Percentiles rank a stretch among this genome's conserved stretches.
phyloP scores from a whole-genome alignment of 192 early-diverging fungal genomes.

The Glomus cerebriforme region DNA sequence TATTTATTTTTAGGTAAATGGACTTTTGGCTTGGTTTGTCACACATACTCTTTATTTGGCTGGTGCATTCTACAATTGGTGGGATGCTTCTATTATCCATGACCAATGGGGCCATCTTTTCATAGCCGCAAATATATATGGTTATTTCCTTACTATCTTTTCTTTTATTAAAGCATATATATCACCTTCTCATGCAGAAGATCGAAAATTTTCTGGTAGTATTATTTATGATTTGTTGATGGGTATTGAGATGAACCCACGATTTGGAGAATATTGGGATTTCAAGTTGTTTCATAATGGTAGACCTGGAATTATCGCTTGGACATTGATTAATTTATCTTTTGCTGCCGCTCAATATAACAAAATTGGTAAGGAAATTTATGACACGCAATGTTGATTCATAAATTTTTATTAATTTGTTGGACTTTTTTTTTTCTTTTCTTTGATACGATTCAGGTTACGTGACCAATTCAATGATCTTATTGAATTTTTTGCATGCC shows the following conservation, averaged over 20 bases:
- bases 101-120: conserved; percentile 77
- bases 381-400: too few species aligned
- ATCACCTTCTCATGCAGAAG: conserved; percentile 71
- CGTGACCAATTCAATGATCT: conserved; percentile 81
- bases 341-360: conserved; percentile 79
- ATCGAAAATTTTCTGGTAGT: conserved; percentile 78
- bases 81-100: conserved; percentile 66
- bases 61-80: conserved; percentile 63
- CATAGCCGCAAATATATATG: conserved; percentile 73
- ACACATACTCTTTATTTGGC: conserved; percentile 67
- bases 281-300: conserved; percentile 87
- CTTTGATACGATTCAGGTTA: conserved; percentile 27
- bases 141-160: conserved; percentile 76
- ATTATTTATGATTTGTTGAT: conserved; percentile 75
- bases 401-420: conserved; percentile 28
- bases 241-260: conserved; percentile 85
- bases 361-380: conserved; percentile 52
- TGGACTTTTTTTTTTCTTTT: too few species aligned
- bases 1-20: conserved; percentile 62
- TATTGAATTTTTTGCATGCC: conserved; percentile 72
- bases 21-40: conserved; percentile 71
- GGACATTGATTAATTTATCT: conserved; percentile 78
- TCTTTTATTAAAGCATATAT: conserved; percentile 69
- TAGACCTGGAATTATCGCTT: conserved; percentile 81
- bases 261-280: conserved; percentile 73